Evolutionary conservation across 1,139 yeast genomes (phyloP), one percentile per base, ranked within the genome.

Genomic region (Candida labiduridarum): DNA sequence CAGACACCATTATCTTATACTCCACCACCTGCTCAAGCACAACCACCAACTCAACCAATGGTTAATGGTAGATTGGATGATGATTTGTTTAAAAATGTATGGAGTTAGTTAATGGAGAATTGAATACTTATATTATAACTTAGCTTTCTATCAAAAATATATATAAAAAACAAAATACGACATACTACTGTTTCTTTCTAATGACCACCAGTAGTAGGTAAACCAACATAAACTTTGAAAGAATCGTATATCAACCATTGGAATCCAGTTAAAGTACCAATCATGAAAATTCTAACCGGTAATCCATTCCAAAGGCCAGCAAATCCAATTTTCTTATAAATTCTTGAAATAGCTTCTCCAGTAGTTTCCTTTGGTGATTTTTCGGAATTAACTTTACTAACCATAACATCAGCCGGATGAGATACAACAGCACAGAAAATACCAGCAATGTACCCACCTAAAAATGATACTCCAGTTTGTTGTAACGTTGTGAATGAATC

Each of bases 321-420:
- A 67, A 92, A 92, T 5, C 98, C 98, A 63, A 92, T 91, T 63
- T 82, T 80, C 49, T 73, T 68, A 68, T 91, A 92, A 63, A 92
- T 90, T 63, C 94, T 82, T 56, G 74, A 64, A 49, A 87, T 76
- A 15, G 96, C 96, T 46, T 75, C 73, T 41, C 85, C 85, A 62
- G 81, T 76, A 7, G 85, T 65, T 72, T 90, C 96, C 50, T 80
- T 80, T 30, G 87, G 75, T 59, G 77, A 72, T 63, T 85, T 84
- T 57, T 88, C 94, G 52, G 87, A 79, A 66, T 89, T 91, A 62
- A 92, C 82, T 79, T 91, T 89, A 49, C 96, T 89, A 36, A 92
- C 97, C 96, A 92, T 86, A 43, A 91, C 97, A 71, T 92, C 98
- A 39, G 97, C 97, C 41, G 98, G 98, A 70, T 92, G 97, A 22